Percentiles rank a stretch among this genome's conserved stretches.
These are phyloP conservation scores for Abrus pulchellus DNA, from an alignment of 306 rosid genomes.

Conservation along the genomic window DNA sequence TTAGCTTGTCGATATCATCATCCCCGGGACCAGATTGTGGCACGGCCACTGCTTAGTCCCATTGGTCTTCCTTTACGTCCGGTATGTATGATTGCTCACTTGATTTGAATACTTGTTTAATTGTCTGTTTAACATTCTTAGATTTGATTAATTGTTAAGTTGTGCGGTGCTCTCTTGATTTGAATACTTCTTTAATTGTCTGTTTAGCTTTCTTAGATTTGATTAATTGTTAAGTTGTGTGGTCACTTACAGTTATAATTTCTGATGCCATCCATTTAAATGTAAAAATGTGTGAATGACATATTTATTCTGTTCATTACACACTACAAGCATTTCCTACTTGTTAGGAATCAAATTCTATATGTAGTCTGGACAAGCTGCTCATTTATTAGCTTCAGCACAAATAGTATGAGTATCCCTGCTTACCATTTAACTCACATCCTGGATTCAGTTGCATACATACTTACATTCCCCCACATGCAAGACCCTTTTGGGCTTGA, in stretches of 20 bases:
- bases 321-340: not conserved
- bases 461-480: not conserved
- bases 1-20: slow-evolving; percentile 85
- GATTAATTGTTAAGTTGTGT: not conserved
- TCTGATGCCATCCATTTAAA: slow-evolving; percentile 35
- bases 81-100: slow-evolving; percentile 55
- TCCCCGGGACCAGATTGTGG: slow-evolving; percentile 65
- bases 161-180: not conserved
- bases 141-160: not conserved
- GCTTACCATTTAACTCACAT: not conserved
- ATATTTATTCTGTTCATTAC: slow-evolving; percentile 27
- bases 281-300: not conserved
- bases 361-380: slow-evolving; percentile 19
- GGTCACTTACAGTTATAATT: not conserved
- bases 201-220: slow-evolving; percentile 15
- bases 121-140: slow-evolving; percentile 6
- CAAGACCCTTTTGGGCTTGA: not conserved
- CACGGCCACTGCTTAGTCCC: slow-evolving; percentile 73
- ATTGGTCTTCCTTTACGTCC: slow-evolving; percentile 86
- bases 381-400: slow-evolving; percentile 11
- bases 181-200: not conserved
- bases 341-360: slow-evolving; percentile 23
- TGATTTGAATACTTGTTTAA: slow-evolving; percentile 20
- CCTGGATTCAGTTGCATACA: slow-evolving; percentile 3
- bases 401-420: not conserved